Base-by-base conservation (phyloP, 305 asterid species). In the Fraxinus dipetala region DNA sequence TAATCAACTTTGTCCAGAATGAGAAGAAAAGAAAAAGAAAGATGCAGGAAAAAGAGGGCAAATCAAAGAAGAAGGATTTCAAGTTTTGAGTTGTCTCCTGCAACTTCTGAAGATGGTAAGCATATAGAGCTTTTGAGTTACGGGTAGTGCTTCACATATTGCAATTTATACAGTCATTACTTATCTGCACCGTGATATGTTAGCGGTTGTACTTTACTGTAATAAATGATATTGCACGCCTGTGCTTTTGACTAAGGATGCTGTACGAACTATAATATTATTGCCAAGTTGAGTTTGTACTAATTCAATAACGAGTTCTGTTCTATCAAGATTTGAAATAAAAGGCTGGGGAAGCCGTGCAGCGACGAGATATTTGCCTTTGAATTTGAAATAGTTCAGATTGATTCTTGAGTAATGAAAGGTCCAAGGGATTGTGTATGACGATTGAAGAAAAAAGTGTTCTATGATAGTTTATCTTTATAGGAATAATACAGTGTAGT, bases 51-150 rank as follows among this genome's bases (percentile, higher is more conserved):
- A 96, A 94, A 87, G 98, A 94, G 69, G 89, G 87, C 87, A 95
- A 94, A 83, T 92, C 98, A 0, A 96, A 94, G 95, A 93, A 96
- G 94, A 94, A 91, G 85, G 97, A 95, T 84, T 95, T 94, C 97
- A 95, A 95, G 88, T 95, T 95, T 84, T 94, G 85, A 87, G 86
- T 34, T 13, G 36, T 4, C 40, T 28, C 40, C 7, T 69, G 75
- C 75, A 30, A 28, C 75, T 69, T 69, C 40, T 28, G 75, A 31
- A 69, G 40, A 31, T 14, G 24, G 20, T 13, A 69, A 13, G 75
- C 20, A 1, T 51, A 51, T 20, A 30, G 40, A n/a, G 40, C 22
- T 69, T 30, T 69, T 69, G 75, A 69, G 75, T 69, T 31, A 69
- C 6, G 22, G 22, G 22, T 30, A 16, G 40, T 69, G 75, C 13